Evolutionary conservation across 169 alveolate species (phyloP).

Genomic region (Perkinsus chesapeaki): DNA sequence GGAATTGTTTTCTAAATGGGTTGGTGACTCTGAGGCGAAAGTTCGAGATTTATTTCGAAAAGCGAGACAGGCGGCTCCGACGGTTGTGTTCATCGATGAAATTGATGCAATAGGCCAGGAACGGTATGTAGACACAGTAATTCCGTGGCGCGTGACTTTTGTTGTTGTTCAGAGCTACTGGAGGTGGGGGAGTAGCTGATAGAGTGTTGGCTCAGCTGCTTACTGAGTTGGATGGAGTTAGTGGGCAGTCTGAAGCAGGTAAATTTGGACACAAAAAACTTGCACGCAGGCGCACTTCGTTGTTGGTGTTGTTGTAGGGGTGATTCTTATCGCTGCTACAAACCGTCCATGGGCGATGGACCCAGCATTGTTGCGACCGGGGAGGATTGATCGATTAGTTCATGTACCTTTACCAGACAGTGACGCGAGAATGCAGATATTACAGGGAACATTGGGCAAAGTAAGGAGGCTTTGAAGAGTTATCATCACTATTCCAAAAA

Average conservation of each 20-base stretch:
- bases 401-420: constrained; percentile 95
- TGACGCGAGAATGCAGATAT: constrained; percentile 82
- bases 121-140: constrained; percentile 37
- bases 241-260: neutral
- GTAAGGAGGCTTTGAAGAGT: neutral
- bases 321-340: constrained; percentile 96
- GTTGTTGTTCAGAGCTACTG: constrained; percentile 27
- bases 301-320: constrained; percentile 54
- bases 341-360: constrained; percentile 95
- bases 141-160: neutral
- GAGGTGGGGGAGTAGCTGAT: constrained; percentile 65
- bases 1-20: constrained; percentile 96
- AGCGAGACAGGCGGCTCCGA: constrained; percentile 89
- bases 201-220: constrained; percentile 92
- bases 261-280: no score
- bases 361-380: constrained; percentile 95
- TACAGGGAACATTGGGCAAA: constrained; percentile 46
- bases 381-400: constrained; percentile 95
- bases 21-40: constrained; percentile 79
- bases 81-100: constrained; percentile 92
- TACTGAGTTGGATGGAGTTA: constrained; percentile 99
- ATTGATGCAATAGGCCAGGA: constrained; percentile 91
- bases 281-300: no score
- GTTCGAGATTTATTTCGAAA: constrained; percentile 66
- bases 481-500: neutral